Evolutionary conservation across 1,284 basidiomycete species (phyloP).

Genomic region (Porphyrellus sp.): DNA sequence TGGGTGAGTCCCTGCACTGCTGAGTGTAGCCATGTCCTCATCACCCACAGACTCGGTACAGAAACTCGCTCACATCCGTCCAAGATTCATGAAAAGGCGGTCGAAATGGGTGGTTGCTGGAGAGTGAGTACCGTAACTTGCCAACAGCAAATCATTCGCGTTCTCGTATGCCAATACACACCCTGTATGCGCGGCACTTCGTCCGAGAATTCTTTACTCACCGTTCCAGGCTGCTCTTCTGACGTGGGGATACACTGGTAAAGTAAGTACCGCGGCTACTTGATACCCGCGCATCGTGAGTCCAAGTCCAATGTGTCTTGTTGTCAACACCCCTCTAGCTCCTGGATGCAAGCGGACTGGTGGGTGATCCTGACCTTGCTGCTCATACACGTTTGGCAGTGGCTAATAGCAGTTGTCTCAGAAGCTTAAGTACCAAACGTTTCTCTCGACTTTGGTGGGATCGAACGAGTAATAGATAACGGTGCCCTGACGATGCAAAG

Average conservation of each 20-base stretch:
- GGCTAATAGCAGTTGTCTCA: conserved; percentile 40
- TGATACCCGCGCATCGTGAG: conserved; percentile 40
- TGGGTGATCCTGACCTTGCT: background rate
- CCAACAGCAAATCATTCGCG: conserved; percentile 2
- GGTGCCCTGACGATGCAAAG: conserved; percentile 41
- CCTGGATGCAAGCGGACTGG: conserved; percentile 40
- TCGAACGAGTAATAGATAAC: conserved; percentile 36
- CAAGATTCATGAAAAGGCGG: conserved; percentile 28
- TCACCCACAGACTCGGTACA: conserved; percentile 1
- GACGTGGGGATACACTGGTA: conserved; percentile 36
- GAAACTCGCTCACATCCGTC: conserved; percentile 2
- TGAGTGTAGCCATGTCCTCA: conserved; percentile 1
- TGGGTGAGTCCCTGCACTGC: conserved; percentile 18
- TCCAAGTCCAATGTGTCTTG: too few relatives aligned
- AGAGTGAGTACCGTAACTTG: conserved; percentile 19
- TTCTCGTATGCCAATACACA: conserved; percentile 29
- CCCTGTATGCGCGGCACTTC: conserved; percentile 13
- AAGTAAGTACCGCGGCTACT: conserved; percentile 33
- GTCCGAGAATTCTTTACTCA: background rate
- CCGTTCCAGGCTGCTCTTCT: conserved; percentile 24
- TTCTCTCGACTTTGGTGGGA: conserved; percentile 39
- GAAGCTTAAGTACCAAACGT: conserved; percentile 43
- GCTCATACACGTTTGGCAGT: conserved; percentile 21
- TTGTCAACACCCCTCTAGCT: background rate
- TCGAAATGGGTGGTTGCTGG: conserved; percentile 28